A percentile compares a stretch with the other conserved stretches of the same genome.
Evolutionary conservation across 257 asterid species (phyloP).

Genomic region (Linderniella brevidens): DNA sequence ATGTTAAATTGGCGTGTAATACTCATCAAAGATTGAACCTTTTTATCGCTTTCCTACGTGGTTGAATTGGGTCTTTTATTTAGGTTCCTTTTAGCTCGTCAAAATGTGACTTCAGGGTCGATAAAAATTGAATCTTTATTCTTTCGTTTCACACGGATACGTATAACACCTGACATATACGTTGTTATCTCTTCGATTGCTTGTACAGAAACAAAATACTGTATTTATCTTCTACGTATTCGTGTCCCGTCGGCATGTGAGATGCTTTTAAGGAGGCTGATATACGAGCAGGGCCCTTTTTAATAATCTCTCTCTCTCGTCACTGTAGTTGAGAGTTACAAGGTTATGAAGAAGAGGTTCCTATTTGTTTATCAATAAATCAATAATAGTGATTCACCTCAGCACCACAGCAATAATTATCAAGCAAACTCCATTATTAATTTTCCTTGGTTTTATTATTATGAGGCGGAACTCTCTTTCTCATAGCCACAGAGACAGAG

Average conservation of each 20-base stretch:
- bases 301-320: slow-evolving; percentile 18
- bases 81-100: too few species aligned
- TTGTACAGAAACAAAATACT: too few species aligned
- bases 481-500: slow-evolving; percentile 27
- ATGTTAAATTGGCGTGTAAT: too few species aligned
- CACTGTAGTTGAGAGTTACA: slow-evolving; percentile 23
- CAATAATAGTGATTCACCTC: neutral
- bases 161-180: too few species aligned
- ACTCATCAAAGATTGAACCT: too few species aligned
- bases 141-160: too few species aligned
- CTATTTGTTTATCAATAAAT: neutral
- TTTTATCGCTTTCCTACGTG: too few species aligned
- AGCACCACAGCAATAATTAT: slow-evolving; percentile 15
- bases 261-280: slow-evolving; percentile 50
- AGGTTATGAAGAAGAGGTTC: slow-evolving; percentile 11
- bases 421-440: slow-evolving; percentile 8
- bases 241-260: slow-evolving; percentile 40
- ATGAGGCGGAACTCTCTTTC: slow-evolving; percentile 32
- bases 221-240: slow-evolving; percentile 1
- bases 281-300: slow-evolving; percentile 28
- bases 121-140: too few species aligned
- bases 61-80: too few species aligned
- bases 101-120: too few species aligned
- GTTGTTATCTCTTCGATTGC: too few species aligned
- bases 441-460: slow-evolving; percentile 2